Percentiles rank a stretch among this genome's conserved stretches.
These are phyloP conservation scores for Capronia americana DNA, from an alignment of 2,329 filamentous ascomycete genomes.

Conservation along the genomic window DNA sequence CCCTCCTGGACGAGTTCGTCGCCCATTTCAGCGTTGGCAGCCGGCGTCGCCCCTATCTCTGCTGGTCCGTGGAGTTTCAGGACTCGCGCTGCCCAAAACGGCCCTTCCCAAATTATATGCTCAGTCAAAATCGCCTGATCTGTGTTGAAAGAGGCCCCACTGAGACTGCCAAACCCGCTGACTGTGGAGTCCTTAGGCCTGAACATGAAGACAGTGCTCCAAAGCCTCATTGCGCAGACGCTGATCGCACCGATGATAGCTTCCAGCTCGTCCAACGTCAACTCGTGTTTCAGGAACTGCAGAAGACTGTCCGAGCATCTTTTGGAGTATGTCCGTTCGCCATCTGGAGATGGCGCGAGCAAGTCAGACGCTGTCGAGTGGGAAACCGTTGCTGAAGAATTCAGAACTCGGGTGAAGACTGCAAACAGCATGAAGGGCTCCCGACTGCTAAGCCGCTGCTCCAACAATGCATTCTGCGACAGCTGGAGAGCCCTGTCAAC, in stretches of 20 bases:
- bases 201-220: conserved; percentile 28
- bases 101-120: conserved; percentile 30
- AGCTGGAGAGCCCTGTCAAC: conserved; percentile 4
- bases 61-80: conserved; percentile 10
- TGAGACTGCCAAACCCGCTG: conserved; percentile 23
- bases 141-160: conserved; percentile 26
- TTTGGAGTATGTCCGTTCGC: conserved; percentile 11
- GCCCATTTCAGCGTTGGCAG: not conserved
- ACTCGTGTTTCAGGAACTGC: conserved; percentile 17
- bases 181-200: conserved; percentile 26
- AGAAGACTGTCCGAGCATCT: conserved; percentile 18
- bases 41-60: not conserved
- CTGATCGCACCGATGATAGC: conserved; percentile 25
- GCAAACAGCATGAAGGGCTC: conserved; percentile 27
- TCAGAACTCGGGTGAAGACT: conserved; percentile 22
- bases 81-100: conserved; percentile 22
- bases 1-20: conserved; percentile 19
- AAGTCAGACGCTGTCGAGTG: conserved; percentile 11
- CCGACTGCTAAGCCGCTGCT: not conserved
- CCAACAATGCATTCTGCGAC: not conserved
- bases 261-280: conserved; percentile 25
- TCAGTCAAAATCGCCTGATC: conserved; percentile 28
- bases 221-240: conserved; percentile 21
- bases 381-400: conserved; percentile 10
- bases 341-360: conserved; percentile 15